Percentiles rank a stretch among this genome's conserved stretches.
Evolutionary conservation across 768 basidiomycete genomes (phyloP).

Genomic region (Pulveroboletus sp.): DNA sequence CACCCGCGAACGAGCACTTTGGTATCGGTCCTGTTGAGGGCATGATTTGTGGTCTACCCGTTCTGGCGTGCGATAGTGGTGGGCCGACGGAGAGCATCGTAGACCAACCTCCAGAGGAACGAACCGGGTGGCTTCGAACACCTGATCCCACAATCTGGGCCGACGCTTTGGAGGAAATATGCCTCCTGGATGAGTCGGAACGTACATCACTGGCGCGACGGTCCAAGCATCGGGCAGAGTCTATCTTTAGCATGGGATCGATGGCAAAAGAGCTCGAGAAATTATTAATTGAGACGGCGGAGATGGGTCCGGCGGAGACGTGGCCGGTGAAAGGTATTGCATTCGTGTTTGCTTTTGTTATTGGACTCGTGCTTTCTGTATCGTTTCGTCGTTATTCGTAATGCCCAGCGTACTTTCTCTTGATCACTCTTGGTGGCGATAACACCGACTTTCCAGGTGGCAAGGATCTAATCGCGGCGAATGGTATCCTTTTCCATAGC

Average conservation of each 20-base stretch:
- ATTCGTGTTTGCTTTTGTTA: conserved; percentile 18
- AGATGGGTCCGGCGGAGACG: conserved; percentile 44
- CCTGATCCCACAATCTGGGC: conserved; percentile 71
- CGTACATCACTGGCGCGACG: conserved; percentile 42
- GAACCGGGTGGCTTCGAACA: conserved; percentile 75
- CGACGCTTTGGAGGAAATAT: conserved; percentile 57
- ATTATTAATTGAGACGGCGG: conserved; percentile 50
- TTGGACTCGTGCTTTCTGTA: conserved; percentile 24
- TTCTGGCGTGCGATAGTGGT: conserved; percentile 81
- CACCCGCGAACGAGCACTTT: conserved; percentile 93
- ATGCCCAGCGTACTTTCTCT: background rate
- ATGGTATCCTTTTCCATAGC: too few relatives aligned
- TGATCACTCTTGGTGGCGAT: background rate
- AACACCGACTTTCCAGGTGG: too few relatives aligned
- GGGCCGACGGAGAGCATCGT: conserved; percentile 89
- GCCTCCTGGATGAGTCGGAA: conserved; percentile 23
- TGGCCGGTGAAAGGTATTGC: conserved; percentile 16
- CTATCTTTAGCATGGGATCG: conserved; percentile 71
- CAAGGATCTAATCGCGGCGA: too few relatives aligned
- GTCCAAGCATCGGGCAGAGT: conserved; percentile 57
- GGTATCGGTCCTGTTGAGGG: conserved; percentile 95
- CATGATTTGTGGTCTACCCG: conserved; percentile 88
- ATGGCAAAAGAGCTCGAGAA: conserved; percentile 61
- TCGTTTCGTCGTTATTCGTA: conserved; percentile 12
- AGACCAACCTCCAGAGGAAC: conserved; percentile 33